Percentiles rank a stretch among this genome's conserved stretches.
phyloP scores from a whole-genome alignment of 805 yeast species.

The Yarrowia porcina region DNA sequence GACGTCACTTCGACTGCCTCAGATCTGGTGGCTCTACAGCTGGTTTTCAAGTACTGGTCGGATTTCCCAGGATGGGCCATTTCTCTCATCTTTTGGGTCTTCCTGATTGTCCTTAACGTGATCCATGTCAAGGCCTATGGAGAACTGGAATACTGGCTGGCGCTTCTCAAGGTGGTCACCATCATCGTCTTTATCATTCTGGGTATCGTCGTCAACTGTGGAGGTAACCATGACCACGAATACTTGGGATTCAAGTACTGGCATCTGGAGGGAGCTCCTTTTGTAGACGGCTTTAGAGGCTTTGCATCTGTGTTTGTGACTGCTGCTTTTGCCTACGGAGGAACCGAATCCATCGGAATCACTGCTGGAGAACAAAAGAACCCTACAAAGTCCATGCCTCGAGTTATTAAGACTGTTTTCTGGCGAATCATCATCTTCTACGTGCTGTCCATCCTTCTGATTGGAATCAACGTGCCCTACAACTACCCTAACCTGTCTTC shows the following conservation, averaged over 20 bases:
- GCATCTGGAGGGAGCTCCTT: constrained; percentile 49
- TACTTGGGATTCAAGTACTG: constrained; percentile 55
- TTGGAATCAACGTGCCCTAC: constrained; percentile 60
- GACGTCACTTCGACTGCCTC: constrained; percentile 50
- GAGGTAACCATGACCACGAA: constrained; percentile 51
- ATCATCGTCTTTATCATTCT: constrained; percentile 60
- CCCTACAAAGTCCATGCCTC: constrained; percentile 56
- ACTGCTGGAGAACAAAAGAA: constrained; percentile 62
- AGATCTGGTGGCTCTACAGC: constrained; percentile 48
- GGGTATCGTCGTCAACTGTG: constrained; percentile 56
- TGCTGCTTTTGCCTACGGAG: constrained; percentile 57
- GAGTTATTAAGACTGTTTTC: constrained; percentile 55
- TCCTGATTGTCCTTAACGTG: constrained; percentile 46
- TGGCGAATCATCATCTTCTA: constrained; percentile 53
- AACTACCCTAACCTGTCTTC: constrained; percentile 47
- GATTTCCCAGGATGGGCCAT: constrained; percentile 50
- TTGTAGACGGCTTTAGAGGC: constrained; percentile 39
- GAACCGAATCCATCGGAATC: constrained; percentile 56
- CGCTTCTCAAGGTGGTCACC: constrained; percentile 60
- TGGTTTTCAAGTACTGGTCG: constrained; percentile 49
- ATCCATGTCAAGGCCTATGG: constrained; percentile 54
- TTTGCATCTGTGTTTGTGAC: constrained; percentile 55
- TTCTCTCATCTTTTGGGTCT: constrained; percentile 53
- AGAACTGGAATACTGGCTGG: constrained; percentile 67
- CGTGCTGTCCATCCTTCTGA: constrained; percentile 52